Conservation (phyloP, 2,329 filamentous ascomycete genomes). For the Madurella fahalii region DNA sequence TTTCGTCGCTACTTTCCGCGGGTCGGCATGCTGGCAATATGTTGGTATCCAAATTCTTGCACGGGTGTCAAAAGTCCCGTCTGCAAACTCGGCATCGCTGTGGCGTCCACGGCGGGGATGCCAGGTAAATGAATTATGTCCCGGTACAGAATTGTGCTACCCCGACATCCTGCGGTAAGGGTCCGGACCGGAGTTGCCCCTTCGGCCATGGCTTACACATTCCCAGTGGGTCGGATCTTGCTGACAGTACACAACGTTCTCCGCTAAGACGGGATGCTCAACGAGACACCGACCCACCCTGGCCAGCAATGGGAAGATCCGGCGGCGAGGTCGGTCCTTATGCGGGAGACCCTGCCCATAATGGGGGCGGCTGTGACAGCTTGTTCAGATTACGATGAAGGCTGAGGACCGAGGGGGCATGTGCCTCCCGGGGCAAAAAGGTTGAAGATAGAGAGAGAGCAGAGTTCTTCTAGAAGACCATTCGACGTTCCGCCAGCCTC, state of each 20-base stretch:
- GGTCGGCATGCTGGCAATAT: neutral
- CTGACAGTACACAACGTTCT: slow-evolving; percentile 6
- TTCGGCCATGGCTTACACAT: neutral
- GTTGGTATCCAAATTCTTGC: neutral
- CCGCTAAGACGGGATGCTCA: too few relatives aligned
- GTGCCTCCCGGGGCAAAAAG: too few relatives aligned
- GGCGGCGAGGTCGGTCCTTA: slow-evolving; percentile 4
- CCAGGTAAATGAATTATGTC: too few relatives aligned
- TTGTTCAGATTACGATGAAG: neutral
- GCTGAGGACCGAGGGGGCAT: too few relatives aligned
- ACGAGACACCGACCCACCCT: too few relatives aligned
- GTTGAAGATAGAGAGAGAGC: too few relatives aligned
- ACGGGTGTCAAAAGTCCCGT: neutral
- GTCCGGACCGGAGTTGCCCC: too few relatives aligned
- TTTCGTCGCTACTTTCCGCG: too few relatives aligned
- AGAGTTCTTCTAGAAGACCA: too few relatives aligned
- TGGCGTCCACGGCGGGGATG: neutral
- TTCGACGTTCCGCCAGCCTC: neutral
- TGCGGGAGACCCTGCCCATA: neutral
- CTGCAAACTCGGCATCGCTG: neutral
- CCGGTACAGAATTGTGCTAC: neutral
- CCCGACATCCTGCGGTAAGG: slow-evolving; percentile 3
- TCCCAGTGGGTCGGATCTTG: neutral
- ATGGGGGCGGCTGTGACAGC: neutral
- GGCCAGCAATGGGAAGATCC: neutral